Evolutionary conservation across 768 basidiomycete genomes (phyloP).

Genomic region (Lactarius vividus): DNA sequence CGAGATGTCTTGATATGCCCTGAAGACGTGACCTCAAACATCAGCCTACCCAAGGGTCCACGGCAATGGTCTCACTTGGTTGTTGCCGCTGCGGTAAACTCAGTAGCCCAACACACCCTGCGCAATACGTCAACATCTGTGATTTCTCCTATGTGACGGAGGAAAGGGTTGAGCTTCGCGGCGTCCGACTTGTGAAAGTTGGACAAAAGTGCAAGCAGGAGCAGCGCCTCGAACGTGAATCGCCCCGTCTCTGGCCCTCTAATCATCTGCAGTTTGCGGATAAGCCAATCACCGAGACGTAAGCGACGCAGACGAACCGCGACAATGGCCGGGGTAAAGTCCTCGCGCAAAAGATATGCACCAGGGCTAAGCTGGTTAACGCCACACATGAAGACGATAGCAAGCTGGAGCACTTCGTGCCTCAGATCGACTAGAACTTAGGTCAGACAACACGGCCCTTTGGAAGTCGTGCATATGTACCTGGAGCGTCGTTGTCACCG

Average conservation of each 20-base stretch:
- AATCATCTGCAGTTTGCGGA: slow-evolving; percentile 45
- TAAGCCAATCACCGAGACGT: neutral
- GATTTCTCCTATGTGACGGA: slow-evolving; percentile 49
- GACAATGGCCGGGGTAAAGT: slow-evolving; percentile 56
- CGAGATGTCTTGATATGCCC: slow-evolving; percentile 54
- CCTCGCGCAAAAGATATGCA: slow-evolving; percentile 63
- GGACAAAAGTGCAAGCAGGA: slow-evolving; percentile 60
- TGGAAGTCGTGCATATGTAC: slow-evolving; percentile 33
- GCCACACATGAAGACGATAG: slow-evolving; percentile 56
- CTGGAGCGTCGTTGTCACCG: slow-evolving; percentile 44
- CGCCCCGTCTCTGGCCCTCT: slow-evolving; percentile 52
- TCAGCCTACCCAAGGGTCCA: neutral
- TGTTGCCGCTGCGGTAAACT: slow-evolving; percentile 48
- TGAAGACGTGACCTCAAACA: slow-evolving; percentile 29
- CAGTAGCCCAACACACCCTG: slow-evolving; percentile 56
- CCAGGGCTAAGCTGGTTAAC: slow-evolving; percentile 65
- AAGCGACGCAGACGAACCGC: slow-evolving; percentile 38
- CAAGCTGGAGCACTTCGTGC: slow-evolving; percentile 56
- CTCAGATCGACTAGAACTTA: slow-evolving; percentile 44
- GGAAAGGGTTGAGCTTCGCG: slow-evolving; percentile 64
- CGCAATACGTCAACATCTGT: slow-evolving; percentile 51
- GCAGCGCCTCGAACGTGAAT: slow-evolving; percentile 56
- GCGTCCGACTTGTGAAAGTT: slow-evolving; percentile 75
- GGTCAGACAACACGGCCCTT: slow-evolving; percentile 10
- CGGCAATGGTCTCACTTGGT: slow-evolving; percentile 42